Base-by-base conservation (phyloP, 2,329 filamentous ascomycete genomes). In the Neocucurbitaria cava region DNA sequence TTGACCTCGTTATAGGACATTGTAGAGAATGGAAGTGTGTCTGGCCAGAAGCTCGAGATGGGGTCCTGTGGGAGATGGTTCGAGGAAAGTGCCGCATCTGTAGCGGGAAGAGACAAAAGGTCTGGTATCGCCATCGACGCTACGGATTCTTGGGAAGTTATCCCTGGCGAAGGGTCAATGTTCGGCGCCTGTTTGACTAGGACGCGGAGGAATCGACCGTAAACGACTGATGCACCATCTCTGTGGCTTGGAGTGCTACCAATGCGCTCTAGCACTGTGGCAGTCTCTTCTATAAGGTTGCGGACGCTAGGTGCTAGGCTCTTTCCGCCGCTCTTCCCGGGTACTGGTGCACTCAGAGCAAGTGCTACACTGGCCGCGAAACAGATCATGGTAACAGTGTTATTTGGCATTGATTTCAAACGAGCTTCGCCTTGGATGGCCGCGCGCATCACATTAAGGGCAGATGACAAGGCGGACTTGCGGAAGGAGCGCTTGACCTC, bases 361-460 rank as follows among this genome's bases (percentile, higher is more conserved):
- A 46, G 83, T 82, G 41, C 86, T 77, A 73, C 63, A 31, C 64
- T 72, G 15, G 69, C 73, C 0, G 89, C 88, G 59, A 90, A 91
- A 1, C 88, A 89, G 11, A 91, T 89, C 89, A 91, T 91, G 59
- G 91, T 89, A 50, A 88, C 85, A 0, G 89, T 90, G 62, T 91
- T 91, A 72, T 91, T 91, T 0, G 89, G 89, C 88, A 91, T 91
- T 0, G 88, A 90, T 50, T 86, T 86, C 0, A 91, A 80, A 56
- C 88, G 83, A 0, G 81, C 78, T 67, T 91, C 89, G 30, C 88
- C 88, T 71, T 90, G 88, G 5, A 91, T 89, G 0, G 88, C 88
- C 1, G 87, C 87, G 20, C 89, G 85, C 80, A 91, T 84, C 4
- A 91, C 89, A 53, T 90, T 90, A n/a, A 91, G 74, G 0, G 89